Base-by-base conservation (phyloP, 208 protist genomes). In the Vickermania spadyakhi region DNA sequence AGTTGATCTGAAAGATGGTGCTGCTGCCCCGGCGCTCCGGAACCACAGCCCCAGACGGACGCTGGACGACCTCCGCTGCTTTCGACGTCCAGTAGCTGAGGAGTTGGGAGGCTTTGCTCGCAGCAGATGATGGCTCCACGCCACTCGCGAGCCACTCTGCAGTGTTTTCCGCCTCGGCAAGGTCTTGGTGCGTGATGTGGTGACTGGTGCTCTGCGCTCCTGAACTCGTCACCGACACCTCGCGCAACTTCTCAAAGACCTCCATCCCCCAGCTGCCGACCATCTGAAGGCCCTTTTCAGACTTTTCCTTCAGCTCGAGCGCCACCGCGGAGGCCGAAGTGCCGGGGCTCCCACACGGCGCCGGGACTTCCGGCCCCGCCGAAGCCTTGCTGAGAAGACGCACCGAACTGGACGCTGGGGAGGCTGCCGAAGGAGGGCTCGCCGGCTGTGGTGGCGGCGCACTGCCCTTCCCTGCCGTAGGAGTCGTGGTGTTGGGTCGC, bases 231-330 rank as follows among this genome's bases (percentile, higher is more conserved):
- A 51, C 41, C 31, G 86, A 58, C 29, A 70, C 62, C 30, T 91
- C 78, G 56, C 83, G 66, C 14, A 86, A 36, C 7, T 68, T 66
- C 52, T 82, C 64, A 56, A 91, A 61, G 51, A 88, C 28, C 7
- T 73, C 69, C 73, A 58, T 70, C 2, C 88, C 88, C 84, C 88
- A 94, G n/a, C 74, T 63, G 1, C 68, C 69, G 30, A 76, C 87
- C 0, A 75, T 72, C 26, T 60, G 28, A 18, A 89, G 54, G 26
- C 64, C 53, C 36, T 75, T 73, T 70, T 76, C 75, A 28, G 84
- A 83, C 55, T 77, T 79, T 1, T 56, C 60, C 2, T 69, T 56
- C 2, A 91, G 30, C 31, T 84, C 81, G 64, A 76, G 71, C 26
- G 80, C 82, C 14, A 81, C 66, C 18, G 53, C 45, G 18, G 13